These are phyloP conservation scores for Mitosporidium daphniae DNA, from an alignment of 371 early-diverging fungal genomes.

Conservation along the genomic window DNA sequence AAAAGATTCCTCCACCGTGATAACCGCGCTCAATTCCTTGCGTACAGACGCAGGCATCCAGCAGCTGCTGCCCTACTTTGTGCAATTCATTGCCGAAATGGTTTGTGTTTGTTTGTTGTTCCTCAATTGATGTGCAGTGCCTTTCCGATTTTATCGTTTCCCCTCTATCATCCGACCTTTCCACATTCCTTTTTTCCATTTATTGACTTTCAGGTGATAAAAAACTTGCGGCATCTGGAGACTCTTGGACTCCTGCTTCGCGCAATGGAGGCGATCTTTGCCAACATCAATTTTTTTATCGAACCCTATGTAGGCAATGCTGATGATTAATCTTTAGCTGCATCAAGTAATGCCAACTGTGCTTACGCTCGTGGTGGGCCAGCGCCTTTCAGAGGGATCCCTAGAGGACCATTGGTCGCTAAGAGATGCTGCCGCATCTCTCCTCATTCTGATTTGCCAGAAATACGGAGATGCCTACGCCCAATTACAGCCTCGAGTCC, in stretches of 20 bases:
- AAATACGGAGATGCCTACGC: slow-evolving; percentile 34
- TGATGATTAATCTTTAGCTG: slow-evolving; percentile 12
- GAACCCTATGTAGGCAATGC: slow-evolving; percentile 53
- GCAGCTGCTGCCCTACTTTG: slow-evolving; percentile 84
- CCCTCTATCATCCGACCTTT: not conserved
- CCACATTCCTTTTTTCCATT: not conserved
- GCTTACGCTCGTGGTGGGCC: slow-evolving; percentile 66
- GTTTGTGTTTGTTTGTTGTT: slow-evolving; percentile 11
- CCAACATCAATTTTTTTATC: slow-evolving; percentile 58
- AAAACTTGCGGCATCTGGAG: slow-evolving; percentile 26
- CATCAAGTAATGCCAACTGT: slow-evolving; percentile 88
- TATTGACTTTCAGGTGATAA: slow-evolving; percentile 14
- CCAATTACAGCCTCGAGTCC: slow-evolving; percentile 41
- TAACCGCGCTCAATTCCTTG: slow-evolving; percentile 46
- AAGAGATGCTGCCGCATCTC: slow-evolving; percentile 21
- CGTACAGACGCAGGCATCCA: slow-evolving; percentile 66
- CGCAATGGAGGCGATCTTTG: slow-evolving; percentile 37
- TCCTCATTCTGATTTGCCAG: slow-evolving; percentile 24
- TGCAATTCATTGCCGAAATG: slow-evolving; percentile 60
- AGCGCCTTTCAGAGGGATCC: slow-evolving; percentile 21
- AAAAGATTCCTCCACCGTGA: slow-evolving; percentile 19
- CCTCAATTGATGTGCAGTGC: slow-evolving; percentile 4
- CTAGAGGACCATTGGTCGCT: slow-evolving; percentile 36
- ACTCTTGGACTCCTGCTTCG: slow-evolving; percentile 29
- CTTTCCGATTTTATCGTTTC: slow-evolving; percentile 1